These are phyloP conservation scores for Backusella sp. DNA, from an alignment of 192 early-diverging fungal species.

Conservation along the genomic window DNA sequence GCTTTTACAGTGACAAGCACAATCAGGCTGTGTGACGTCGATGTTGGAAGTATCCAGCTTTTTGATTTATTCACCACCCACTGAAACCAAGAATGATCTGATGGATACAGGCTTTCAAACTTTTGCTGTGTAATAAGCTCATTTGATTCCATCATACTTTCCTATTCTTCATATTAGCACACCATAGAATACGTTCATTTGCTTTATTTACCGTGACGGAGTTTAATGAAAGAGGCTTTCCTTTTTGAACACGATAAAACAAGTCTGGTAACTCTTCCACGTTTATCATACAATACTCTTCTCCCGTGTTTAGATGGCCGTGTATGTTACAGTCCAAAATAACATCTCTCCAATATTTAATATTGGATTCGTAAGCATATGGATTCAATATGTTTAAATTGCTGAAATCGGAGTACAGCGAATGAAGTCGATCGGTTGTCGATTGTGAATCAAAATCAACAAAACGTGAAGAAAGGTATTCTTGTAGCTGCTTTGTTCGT, in stretches of 20 bases:
- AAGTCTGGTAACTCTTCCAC: neutral
- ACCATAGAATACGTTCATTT: neutral
- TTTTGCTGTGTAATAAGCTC: neutral
- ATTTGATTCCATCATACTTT: neutral
- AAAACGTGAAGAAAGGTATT: conserved; percentile 20
- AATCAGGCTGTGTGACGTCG: neutral
- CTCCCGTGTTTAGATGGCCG: conserved; percentile 14
- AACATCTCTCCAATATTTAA: conserved; percentile 39
- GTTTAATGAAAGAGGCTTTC: conserved; percentile 17
- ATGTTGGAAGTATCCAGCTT: neutral
- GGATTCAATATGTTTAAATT: conserved; percentile 42
- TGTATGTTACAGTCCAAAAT: conserved; percentile 37
- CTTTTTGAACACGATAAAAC: conserved; percentile 15
- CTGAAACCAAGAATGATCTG: neutral
- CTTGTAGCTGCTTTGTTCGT: neutral
- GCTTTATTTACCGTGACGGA: conserved; percentile 13
- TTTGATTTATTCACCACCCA: neutral
- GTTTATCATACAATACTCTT: conserved; percentile 7
- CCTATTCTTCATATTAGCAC: neutral
- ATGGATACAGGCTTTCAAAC: neutral
- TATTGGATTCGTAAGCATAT: conserved; percentile 44
- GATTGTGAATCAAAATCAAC: conserved; percentile 18
- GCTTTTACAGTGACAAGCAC: conserved; percentile 18
- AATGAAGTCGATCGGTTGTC: conserved; percentile 26
- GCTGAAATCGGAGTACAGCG: conserved; percentile 45